These are phyloP conservation scores for Ceratocystis smalleyi DNA, from an alignment of 2,329 filamentous ascomycete species.

Conservation along the genomic window DNA sequence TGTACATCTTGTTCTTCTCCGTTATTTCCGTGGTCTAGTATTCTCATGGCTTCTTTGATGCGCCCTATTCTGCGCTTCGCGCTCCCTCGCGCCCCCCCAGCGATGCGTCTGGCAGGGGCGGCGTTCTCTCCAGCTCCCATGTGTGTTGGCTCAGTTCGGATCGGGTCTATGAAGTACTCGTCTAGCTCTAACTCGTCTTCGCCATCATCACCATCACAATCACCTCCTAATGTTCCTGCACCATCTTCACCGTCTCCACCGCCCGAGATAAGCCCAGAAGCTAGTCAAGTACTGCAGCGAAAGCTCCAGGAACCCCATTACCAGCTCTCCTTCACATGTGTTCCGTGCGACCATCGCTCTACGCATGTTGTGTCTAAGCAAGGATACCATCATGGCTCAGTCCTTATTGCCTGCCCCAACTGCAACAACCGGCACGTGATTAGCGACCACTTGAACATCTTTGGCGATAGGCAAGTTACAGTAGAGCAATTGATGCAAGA, in stretches of 20 bases:
- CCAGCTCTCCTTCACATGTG: conserved; percentile 82
- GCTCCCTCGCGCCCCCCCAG: background rate
- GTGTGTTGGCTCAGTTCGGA: background rate
- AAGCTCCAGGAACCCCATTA: conserved; percentile 50
- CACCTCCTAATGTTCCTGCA: background rate
- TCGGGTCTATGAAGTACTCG: background rate
- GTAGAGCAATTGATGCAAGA: conserved; percentile 64
- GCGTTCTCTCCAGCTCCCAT: background rate
- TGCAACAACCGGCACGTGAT: conserved; percentile 86
- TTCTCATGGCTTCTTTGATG: conserved; percentile 10
- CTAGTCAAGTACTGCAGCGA: conserved; percentile 23
- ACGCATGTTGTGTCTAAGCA: conserved; percentile 80
- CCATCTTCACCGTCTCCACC: conserved; percentile 9
- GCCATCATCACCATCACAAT: background rate
- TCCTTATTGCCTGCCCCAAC: conserved; percentile 72
- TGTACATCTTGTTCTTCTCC: too few species aligned
- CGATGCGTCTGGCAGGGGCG: background rate
- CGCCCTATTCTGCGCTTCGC: conserved; percentile 9
- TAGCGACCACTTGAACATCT: conserved; percentile 70
- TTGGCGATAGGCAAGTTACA: conserved; percentile 53
- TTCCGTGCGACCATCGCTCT: conserved; percentile 66
- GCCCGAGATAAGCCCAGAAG: conserved; percentile 14
- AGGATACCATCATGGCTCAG: conserved; percentile 80
- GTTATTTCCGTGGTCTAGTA: background rate
- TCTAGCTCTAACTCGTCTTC: background rate